Percentiles rank a stretch among this genome's conserved stretches.
These are phyloP conservation scores for Fusarium ambrosium DNA, from an alignment of 2,329 filamentous ascomycete genomes.

Conservation along the genomic window DNA sequence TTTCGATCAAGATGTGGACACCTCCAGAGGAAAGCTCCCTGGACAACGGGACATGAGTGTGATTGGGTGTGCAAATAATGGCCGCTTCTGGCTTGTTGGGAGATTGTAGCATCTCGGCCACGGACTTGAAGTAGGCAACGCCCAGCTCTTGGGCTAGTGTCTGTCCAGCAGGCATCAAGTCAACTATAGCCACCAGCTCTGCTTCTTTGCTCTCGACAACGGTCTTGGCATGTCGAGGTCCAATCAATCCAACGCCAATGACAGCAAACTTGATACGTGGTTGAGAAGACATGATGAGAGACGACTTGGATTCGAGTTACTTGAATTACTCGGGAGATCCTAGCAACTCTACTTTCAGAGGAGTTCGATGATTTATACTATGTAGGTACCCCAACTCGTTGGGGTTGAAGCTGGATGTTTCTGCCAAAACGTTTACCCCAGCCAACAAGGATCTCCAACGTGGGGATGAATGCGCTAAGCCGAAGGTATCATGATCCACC, in stretches of 20 bases:
- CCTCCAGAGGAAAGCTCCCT: slow-evolving; percentile 61
- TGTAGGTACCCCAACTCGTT: neutral
- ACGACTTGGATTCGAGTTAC: neutral
- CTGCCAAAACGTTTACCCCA: slow-evolving; percentile 35
- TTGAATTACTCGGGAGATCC: neutral
- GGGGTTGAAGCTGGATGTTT: neutral
- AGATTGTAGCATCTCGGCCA: slow-evolving; percentile 59
- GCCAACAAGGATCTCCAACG: neutral
- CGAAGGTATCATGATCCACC: neutral
- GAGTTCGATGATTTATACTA: neutral
- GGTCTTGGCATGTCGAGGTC: slow-evolving; percentile 49
- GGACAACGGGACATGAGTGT: slow-evolving; percentile 66
- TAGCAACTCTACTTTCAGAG: neutral
- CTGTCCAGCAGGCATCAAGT: slow-evolving; percentile 41
- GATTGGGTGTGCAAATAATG: slow-evolving; percentile 71
- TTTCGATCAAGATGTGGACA: slow-evolving; percentile 70
- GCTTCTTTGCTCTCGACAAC: slow-evolving; percentile 40
- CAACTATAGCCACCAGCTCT: slow-evolving; percentile 49
- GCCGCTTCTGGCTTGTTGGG: slow-evolving; percentile 63
- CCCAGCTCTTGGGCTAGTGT: slow-evolving; percentile 41
- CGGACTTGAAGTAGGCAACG: slow-evolving; percentile 45
- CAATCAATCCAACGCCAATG: slow-evolving; percentile 49
- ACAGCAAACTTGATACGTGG: slow-evolving; percentile 41
- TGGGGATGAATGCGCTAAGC: slow-evolving; percentile 7
- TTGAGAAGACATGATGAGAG: slow-evolving; percentile 20